Base-by-base conservation (phyloP, 1,139 yeast genomes). In the Candida dubliniensis region DNA sequence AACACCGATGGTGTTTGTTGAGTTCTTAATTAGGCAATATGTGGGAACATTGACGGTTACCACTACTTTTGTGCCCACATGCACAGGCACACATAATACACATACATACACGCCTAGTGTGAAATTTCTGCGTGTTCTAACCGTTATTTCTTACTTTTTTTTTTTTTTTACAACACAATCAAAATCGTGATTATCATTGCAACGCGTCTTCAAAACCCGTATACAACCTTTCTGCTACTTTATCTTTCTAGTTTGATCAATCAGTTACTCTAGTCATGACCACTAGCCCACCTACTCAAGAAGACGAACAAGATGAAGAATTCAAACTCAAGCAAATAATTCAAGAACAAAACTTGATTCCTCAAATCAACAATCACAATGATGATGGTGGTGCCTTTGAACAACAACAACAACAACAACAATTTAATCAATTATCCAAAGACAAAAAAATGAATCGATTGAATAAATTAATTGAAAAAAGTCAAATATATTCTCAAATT, bases 401-500 rank as follows among this genome's bases (percentile, higher is more conserved):
- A 39, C 72, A 74, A 51, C 43, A 57, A 5, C 23, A 74, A 51
- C 43, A 57, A 5, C 23, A 18, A 18, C 23, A 18, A 30, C 66
- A 66, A 48, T 77, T 81, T 56, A 68, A 76, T 41, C 50, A 55
- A 2, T 59, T 78, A 12, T 65, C 77, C 2, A 58, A 54, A 39
- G 66, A 67, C 33, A 57, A 52, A 24, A 86, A 87, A 56, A 65
- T 88, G 38, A 76, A 77, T 44, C 72, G 88, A 46, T 67, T 91
- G 41, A 77, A 86, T 52, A 82, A 79, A 40, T 71, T 91, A 53
- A 89, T 91, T 15, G 85, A 86, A 56, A 84, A 86, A 58, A 87
- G 96, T 14, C 90, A 88, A 59, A 77, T 89, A 2, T 91, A 87
- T 63, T 86, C 96, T 1, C 78, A 82, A 48, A 88, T 90, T 53